Percentiles rank a stretch among this genome's conserved stretches.
phyloP scores from a whole-genome alignment of 176 grass and related monocot species.

The Hordeum marinum region DNA sequence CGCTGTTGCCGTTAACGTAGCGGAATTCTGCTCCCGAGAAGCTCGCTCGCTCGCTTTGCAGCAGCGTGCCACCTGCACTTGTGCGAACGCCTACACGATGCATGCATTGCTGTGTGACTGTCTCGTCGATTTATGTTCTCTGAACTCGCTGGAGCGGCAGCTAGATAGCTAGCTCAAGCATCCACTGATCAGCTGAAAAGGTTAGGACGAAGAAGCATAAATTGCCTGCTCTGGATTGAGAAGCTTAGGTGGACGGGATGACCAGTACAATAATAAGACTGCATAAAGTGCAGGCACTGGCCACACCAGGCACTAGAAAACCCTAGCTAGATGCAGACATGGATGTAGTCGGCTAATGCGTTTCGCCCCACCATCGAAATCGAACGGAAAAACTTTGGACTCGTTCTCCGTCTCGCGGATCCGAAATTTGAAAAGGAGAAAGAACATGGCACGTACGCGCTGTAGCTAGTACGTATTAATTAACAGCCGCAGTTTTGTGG shows the following conservation, averaged over 20 bases:
- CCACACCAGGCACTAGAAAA: background rate
- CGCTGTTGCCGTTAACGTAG: background rate
- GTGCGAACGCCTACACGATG: no score
- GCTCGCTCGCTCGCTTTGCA: background rate
- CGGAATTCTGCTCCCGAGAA: background rate
- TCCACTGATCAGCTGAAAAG: background rate
- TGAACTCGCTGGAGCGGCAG: no score
- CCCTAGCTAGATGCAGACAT: background rate
- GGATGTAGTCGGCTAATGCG: constrained; percentile 35
- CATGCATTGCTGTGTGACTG: no score
- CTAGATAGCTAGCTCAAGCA: no score
- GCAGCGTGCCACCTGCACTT: background rate
- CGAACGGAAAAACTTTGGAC: constrained; percentile 10
- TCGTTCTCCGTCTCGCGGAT: background rate
- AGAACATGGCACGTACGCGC: background rate
- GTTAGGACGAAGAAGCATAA: no score
- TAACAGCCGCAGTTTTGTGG: background rate
- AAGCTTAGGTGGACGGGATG: no score
- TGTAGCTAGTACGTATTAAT: no score
- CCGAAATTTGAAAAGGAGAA: no score
- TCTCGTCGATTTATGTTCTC: no score
- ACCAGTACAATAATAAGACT: background rate
- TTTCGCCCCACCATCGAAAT: background rate
- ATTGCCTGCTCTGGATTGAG: background rate
- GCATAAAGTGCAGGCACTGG: background rate